Evolutionary conservation across 148 eudicot genomes (phyloP), one percentile per base, ranked within the genome.

Genomic region (Arctostaphylos glauca): DNA sequence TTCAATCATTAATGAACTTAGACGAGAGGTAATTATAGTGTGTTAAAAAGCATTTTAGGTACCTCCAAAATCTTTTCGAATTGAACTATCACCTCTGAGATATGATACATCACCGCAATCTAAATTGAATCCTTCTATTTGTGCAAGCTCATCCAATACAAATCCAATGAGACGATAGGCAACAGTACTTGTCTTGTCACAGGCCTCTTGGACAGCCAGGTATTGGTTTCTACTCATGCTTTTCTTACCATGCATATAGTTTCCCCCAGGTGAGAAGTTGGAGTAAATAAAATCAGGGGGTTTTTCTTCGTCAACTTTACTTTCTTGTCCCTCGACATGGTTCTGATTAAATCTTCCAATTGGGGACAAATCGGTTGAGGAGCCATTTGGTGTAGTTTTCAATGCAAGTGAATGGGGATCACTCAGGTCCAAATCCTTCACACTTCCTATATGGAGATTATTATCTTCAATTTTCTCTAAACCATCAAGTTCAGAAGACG

Each of bases 161-260:
- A 72, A 74, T 64, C 95, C 98, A 80, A 92, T 83, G 73, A 91
- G 87, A 80, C 81, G 85, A 87, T 90, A 93, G 6, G 91, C 91
- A 50, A 86, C 88, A 80, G 92, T 58, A 88, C 97, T 94, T 82
- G 94, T 86, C 31, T 84, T 86, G 85, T 94, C 98, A 87, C 93
- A 87, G 79, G 92, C 94, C 84, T 92, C 89, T 83, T 95, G 98
- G 74, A 94, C 66, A 38, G 87, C 85, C 76, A 93, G 85, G 75
- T 94, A 95, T 53, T 83, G 79, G 85, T 91, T 95, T 83, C 84
- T 78, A 52, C 67, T 7, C 53, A 14, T 76, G 58, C 64, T 79
- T 80, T 79, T 81, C 82, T 58, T 58, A 64, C 70, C 84, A 62
- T 84, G 67, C 67, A 41, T 23, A 77, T 10, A 3, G 21, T 55